Evolutionary conservation across 108 stramenopile species (phyloP), one percentile per base, ranked within the genome.

Genomic region (Bacterosira constricta): DNA sequence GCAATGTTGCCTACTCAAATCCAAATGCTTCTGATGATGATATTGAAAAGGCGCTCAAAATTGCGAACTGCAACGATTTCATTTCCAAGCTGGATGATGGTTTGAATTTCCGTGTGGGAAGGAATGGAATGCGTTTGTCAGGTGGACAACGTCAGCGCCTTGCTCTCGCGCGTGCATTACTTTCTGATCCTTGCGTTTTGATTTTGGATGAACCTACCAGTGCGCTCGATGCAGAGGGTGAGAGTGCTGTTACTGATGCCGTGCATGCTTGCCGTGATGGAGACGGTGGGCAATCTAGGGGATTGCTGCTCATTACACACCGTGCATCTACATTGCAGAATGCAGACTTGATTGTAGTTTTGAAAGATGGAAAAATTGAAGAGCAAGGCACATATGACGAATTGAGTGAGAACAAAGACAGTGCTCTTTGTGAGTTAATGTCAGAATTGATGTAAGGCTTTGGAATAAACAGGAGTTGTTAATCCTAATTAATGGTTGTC

Each of bases 131-230:
- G 55, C 79, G 84, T 36, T 73, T 98, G n/a, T 91, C 89, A 32
- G 99, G 99, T 17, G 98, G 98, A 10, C 95, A 98, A 80, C 87
- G 94, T 23, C 96, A 97, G 77, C 85, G 96, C 11, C 34, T 98
- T 12, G 95, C 90, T 53, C 79, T 98, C 36, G 99, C 98, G 2
- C 89, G 99, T n/a, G 99, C 98, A 6, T 77, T 99, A 50, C 42
- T 99, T 6, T 86, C 92, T 7, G 78, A 95, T 67, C 96, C 98
- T 9, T 69, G 67, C 3, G 63, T 98, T 13, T 66, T 98, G 35
- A 77, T 99, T 27, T 66, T 98, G 36, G 98, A 98, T 71, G 98
- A 98, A 69, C 96, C 97, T 7, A 81, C 85, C 21, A 86, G 87
- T 13, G 79, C 90, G 12, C 29, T 96, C 57, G 94, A 96, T 69